These are phyloP conservation scores for Zygotorulaspora mrakii DNA, from an alignment of 1,139 yeast species.

Conservation along the genomic window DNA sequence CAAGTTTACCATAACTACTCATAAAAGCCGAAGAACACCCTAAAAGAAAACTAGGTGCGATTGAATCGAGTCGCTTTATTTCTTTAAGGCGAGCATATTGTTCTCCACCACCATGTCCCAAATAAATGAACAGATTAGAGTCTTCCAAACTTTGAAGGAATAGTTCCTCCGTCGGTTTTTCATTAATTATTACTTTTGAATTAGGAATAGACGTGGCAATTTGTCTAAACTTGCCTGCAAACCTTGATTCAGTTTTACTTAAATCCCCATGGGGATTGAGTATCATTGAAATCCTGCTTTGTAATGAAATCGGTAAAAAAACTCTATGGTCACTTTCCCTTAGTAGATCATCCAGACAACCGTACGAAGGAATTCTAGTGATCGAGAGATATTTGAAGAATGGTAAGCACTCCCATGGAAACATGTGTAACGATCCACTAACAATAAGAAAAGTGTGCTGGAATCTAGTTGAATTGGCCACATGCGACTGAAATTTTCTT, in stretches of 20 bases:
- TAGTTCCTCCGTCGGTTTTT: constrained; percentile 54
- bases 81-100: constrained; percentile 59
- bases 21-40: constrained; percentile 90
- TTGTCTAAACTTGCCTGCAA: constrained; percentile 45
- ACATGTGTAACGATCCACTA: constrained; percentile 55
- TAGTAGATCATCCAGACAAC: constrained; percentile 45
- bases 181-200: constrained; percentile 58
- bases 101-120: constrained; percentile 97
- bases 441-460: constrained; percentile 68
- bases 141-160: constrained; percentile 41
- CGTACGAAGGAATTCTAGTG: constrained; percentile 71
- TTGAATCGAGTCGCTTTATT: constrained; percentile 42
- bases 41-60: constrained; percentile 73
- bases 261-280: constrained; percentile 84
- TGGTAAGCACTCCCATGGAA: constrained; percentile 89
- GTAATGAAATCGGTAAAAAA: constrained; percentile 17
- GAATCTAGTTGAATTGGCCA: constrained; percentile 14
- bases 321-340: constrained; percentile 21
- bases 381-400: constrained; percentile 53
- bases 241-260: constrained; percentile 58
- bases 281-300: constrained; percentile 41
- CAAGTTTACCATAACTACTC: constrained; percentile 55
- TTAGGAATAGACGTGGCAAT: constrained; percentile 27
- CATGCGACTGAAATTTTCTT: constrained; percentile 32
- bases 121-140: constrained; percentile 62